phyloP scores from a whole-genome alignment of 1,284 basidiomycete genomes.

The Ustilago lituana region DNA sequence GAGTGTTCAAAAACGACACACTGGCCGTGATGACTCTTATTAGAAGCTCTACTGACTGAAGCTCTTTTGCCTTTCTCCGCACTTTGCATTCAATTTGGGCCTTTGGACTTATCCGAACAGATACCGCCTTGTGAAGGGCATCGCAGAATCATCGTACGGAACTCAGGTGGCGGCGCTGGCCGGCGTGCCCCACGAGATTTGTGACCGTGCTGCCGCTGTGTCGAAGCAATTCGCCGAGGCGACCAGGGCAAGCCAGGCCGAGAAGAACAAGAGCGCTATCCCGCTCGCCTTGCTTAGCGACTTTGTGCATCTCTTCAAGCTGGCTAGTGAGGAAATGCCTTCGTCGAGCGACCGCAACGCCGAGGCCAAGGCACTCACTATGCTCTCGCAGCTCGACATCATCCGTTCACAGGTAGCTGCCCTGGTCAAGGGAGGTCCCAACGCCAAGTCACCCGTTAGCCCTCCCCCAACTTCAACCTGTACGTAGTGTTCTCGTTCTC shows the following conservation, averaged over 20 bases:
- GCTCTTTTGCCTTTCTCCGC: background rate
- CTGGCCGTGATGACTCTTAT: background rate
- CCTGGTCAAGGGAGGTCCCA: conserved; percentile 12
- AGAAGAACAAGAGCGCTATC: conserved; percentile 54
- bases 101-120: no score
- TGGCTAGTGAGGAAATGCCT: conserved; percentile 22
- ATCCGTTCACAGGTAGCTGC: conserved; percentile 50
- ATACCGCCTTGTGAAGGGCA: conserved; percentile 67
- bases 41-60: conserved; percentile 12
- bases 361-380: conserved; percentile 26
- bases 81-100: no score
- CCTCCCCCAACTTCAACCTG: conserved; percentile 23
- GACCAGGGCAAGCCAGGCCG: conserved; percentile 51
- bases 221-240: conserved; percentile 59
- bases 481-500: conserved; percentile 37
- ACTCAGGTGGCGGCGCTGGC: conserved; percentile 66
- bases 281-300: conserved; percentile 59
- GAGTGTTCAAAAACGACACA: conserved; percentile 13
- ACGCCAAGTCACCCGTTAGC: conserved; percentile 20
- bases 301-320: conserved; percentile 61
- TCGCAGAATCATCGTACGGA: conserved; percentile 87
- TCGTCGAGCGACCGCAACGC: conserved; percentile 25
- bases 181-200: conserved; percentile 62
- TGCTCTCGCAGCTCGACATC: conserved; percentile 52
- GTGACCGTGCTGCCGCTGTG: conserved; percentile 59